A percentile compares a stretch with the other conserved stretches of the same genome.
phyloP scores from a whole-genome alignment of 306 rosid species.

The Fragaria ananassa region DNA sequence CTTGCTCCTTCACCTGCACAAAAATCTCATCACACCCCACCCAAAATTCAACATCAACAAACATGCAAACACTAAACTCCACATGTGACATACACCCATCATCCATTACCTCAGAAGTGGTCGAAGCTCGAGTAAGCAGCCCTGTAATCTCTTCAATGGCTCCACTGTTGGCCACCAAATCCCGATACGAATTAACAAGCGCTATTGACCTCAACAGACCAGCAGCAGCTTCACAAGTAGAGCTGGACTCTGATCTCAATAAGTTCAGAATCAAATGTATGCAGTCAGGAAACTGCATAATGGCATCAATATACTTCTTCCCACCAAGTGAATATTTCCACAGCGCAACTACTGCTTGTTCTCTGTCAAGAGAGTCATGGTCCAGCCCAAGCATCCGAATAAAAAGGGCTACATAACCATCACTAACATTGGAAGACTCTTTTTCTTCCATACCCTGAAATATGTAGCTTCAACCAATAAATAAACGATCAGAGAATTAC shows the following conservation, averaged over 20 bases:
- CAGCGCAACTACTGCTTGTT: conserved; percentile 68
- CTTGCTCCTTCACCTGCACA: conserved; percentile 78
- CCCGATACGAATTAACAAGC: conserved; percentile 57
- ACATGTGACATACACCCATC: conserved; percentile 12
- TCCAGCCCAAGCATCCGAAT: conserved; percentile 87
- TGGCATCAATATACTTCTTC: conserved; percentile 62
- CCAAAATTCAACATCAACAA: conserved; percentile 32
- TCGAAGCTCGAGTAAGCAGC: conserved; percentile 53
- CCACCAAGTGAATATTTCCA: conserved; percentile 95
- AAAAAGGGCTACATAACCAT: conserved; percentile 69
- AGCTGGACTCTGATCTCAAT: conserved; percentile 66
- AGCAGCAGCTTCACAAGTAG: conserved; percentile 83
- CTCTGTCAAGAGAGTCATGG: conserved; percentile 65
- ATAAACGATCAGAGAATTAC: background rate
- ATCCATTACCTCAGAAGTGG: conserved; percentile 61
- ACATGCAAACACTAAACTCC: conserved; percentile 11
- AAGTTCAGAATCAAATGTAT: conserved; percentile 68
- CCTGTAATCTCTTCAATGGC: conserved; percentile 81
- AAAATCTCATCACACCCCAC: conserved; percentile 21
- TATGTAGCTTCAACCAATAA: conserved; percentile 10
- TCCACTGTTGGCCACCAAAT: conserved; percentile 72
- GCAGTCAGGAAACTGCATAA: conserved; percentile 86
- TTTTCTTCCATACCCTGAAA: conserved; percentile 53
- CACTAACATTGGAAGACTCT: conserved; percentile 33
- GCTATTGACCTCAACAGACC: conserved; percentile 80